Evolutionary conservation across 164 flowering plant genomes (phyloP).

Genomic region (Vitis rotundifolia): DNA sequence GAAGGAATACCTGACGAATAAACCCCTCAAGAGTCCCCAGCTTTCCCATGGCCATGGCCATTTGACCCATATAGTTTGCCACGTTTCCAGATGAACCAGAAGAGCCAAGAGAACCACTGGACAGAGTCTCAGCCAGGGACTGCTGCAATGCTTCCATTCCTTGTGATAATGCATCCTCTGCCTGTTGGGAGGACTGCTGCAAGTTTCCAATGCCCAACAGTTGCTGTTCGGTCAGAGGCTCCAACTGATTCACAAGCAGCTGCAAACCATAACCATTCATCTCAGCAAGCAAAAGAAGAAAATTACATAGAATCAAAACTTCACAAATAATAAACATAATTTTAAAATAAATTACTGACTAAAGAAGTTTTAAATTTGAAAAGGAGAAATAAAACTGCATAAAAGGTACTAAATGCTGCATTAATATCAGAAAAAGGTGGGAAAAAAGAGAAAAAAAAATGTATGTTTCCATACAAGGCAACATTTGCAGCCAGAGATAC

Average conservation of each 20-base stretch:
- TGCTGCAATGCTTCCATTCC: slow-evolving; percentile 59
- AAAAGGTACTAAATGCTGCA: no score
- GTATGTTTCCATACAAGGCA: no score
- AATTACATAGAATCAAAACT: background rate
- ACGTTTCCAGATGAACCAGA: slow-evolving; percentile 52
- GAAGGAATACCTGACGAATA: slow-evolving; percentile 41
- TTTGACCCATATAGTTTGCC: slow-evolving; percentile 59
- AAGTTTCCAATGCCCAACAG: slow-evolving; percentile 37
- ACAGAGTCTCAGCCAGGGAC: slow-evolving; percentile 51
- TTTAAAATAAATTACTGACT: background rate
- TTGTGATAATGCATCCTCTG: slow-evolving; percentile 53
- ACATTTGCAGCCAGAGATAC: no score
- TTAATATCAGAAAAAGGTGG: no score
- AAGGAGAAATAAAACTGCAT: no score
- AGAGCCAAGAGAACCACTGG: slow-evolving; percentile 43
- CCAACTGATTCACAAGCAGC: slow-evolving; percentile 49
- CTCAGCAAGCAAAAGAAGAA: background rate
- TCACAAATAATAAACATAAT: background rate
- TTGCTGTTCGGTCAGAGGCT: slow-evolving; percentile 56
- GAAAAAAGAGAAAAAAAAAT: no score
- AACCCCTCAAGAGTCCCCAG: slow-evolving; percentile 56
- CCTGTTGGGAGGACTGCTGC: slow-evolving; percentile 58
- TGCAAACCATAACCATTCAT: slow-evolving; percentile 13
- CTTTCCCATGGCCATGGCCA: slow-evolving; percentile 64
- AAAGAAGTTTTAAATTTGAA: no score